Evolutionary conservation across 2,329 filamentous ascomycete species (phyloP).

Genomic region (Sporothrix phasma): DNA sequence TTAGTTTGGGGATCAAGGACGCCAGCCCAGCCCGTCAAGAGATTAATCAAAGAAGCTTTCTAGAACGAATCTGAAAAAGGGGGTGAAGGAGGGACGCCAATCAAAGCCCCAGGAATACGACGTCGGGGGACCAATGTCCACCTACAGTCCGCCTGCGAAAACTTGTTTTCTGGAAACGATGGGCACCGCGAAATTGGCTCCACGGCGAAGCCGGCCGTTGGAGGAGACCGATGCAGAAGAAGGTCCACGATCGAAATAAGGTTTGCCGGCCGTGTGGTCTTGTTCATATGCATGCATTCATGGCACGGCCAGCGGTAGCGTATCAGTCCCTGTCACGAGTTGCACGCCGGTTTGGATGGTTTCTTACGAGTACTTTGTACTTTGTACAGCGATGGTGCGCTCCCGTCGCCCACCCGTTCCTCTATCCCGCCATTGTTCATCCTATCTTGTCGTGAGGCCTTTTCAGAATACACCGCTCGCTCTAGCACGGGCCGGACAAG

Average conservation of each 20-base stretch:
- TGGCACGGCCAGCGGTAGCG: not conserved
- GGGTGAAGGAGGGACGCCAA: not conserved
- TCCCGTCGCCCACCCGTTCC: no score
- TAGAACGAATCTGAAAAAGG: constrained; percentile 17
- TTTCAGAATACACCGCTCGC: not conserved
- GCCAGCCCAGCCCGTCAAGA: not conserved
- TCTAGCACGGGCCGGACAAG: not conserved
- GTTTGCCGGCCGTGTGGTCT: not conserved
- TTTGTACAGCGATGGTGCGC: no score
- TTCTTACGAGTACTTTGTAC: no score
- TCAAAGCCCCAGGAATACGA: not conserved
- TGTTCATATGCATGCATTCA: not conserved
- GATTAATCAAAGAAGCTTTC: constrained; percentile 14
- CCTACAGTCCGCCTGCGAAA: not conserved
- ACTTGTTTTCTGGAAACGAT: not conserved
- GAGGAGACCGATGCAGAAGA: not conserved
- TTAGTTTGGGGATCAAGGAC: not conserved
- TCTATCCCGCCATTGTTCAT: not conserved
- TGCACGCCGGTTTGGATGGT: no score
- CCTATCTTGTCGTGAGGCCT: not conserved
- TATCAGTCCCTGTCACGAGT: not conserved
- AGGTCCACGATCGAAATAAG: not conserved
- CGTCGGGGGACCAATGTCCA: no score
- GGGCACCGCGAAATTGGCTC: not conserved
- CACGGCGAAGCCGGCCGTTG: constrained; percentile 3